Percentiles rank a stretch among this genome's conserved stretches.
phyloP scores from a whole-genome alignment of 139 green algal genomes.

The Parachlorella kessleri region DNA sequence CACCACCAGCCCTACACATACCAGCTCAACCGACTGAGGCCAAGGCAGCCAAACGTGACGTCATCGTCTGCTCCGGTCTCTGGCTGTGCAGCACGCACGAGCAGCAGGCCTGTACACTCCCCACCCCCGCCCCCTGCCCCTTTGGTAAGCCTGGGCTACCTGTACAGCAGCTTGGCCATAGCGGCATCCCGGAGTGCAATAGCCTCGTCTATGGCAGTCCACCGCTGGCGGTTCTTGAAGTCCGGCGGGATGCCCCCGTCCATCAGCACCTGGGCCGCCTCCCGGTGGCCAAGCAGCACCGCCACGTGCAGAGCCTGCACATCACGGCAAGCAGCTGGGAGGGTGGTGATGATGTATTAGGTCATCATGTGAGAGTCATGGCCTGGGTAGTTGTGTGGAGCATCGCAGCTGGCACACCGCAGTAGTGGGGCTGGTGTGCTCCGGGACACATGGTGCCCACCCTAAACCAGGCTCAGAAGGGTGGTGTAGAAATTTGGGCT shows the following conservation, averaged over 20 bases:
- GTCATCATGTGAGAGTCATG: background rate
- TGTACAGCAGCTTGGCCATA: slow-evolving; percentile 42
- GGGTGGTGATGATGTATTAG: background rate
- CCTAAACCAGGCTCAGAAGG: no score
- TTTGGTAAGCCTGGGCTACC: background rate
- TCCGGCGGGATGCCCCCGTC: slow-evolving; percentile 39
- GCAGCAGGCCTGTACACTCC: background rate
- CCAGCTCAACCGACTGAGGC: no score
- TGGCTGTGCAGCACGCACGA: background rate
- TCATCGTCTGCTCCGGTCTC: no score
- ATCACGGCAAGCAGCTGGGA: background rate
- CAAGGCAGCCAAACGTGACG: no score
- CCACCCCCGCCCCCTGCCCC: background rate
- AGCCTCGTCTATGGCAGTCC: slow-evolving; percentile 73
- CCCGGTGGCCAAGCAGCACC: slow-evolving; percentile 41
- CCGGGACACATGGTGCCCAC: background rate
- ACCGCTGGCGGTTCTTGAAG: slow-evolving; percentile 49
- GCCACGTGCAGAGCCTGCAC: slow-evolving; percentile 71
- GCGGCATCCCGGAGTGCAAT: slow-evolving; percentile 40
- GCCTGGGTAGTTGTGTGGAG: background rate
- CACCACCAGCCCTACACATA: no score
- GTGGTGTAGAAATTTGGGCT: no score
- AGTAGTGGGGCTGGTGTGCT: background rate
- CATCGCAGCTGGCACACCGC: background rate
- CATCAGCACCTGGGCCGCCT: slow-evolving; percentile 47